Evolutionary conservation across 139 green algal species (phyloP).

Genomic region (Tetraselmis striata): DNA sequence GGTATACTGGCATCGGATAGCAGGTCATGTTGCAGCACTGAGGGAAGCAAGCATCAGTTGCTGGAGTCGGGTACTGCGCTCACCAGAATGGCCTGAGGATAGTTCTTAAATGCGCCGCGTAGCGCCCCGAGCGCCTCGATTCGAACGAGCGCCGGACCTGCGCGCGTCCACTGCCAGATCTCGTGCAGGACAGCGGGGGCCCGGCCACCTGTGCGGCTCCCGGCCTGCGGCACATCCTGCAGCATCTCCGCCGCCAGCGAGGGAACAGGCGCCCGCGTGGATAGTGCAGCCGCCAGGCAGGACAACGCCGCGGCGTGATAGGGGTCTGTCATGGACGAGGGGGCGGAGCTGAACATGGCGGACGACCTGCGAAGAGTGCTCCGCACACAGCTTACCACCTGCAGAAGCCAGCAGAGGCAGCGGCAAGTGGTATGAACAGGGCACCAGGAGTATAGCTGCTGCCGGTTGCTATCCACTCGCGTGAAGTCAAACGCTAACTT

Average conservation of each 20-base stretch:
- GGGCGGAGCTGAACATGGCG: not conserved
- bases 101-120: not conserved
- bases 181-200: not conserved
- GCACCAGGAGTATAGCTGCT: not conserved
- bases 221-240: not conserved
- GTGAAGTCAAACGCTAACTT: not conserved
- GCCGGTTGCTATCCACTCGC: not conserved
- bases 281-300: not conserved
- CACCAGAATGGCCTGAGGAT: not conserved
- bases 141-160: not conserved
- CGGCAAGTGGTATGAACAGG: not conserved
- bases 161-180: not conserved
- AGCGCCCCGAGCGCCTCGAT: not conserved
- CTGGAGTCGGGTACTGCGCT: too few species aligned
- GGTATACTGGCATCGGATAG: not conserved
- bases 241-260: not conserved
- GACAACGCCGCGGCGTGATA: not conserved
- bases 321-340: not conserved
- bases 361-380: not conserved
- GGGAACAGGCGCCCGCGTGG: not conserved
- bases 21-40: not conserved
- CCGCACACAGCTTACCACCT: too few species aligned
- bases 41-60: too few species aligned
- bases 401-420: not conserved
- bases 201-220: not conserved